Evolutionary conservation across 208 protist species (phyloP).

Genomic region (Leptomonas pyrrhocoris): DNA sequence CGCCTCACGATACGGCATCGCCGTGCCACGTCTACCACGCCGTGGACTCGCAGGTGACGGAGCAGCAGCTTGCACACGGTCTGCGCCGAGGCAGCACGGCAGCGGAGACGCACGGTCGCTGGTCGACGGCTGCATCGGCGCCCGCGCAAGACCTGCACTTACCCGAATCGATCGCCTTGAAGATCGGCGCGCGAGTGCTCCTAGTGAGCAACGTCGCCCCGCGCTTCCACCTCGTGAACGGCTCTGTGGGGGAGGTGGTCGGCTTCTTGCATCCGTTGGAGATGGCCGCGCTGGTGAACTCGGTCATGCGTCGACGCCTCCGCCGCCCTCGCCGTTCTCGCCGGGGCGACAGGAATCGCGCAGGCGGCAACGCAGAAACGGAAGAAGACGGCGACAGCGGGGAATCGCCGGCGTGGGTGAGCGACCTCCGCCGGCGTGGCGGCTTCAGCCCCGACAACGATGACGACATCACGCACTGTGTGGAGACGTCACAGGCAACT

Average conservation of each 20-base stretch:
- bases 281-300: slow-evolving; percentile 53
- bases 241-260: slow-evolving; percentile 62
- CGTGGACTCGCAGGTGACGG: slow-evolving; percentile 19
- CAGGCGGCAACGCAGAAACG: background rate
- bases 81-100: too few species aligned
- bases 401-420: slow-evolving; percentile 28
- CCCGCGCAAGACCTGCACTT: slow-evolving; percentile 57
- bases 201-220: slow-evolving; percentile 71
- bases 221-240: slow-evolving; percentile 71
- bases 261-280: slow-evolving; percentile 85
- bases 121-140: background rate
- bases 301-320: slow-evolving; percentile 15
- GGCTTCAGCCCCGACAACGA: slow-evolving; percentile 51
- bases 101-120: too few species aligned
- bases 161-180: slow-evolving; percentile 45
- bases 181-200: slow-evolving; percentile 77
- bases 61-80: background rate
- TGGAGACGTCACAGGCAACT: slow-evolving; percentile 42
- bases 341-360: background rate
- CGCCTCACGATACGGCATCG: too few species aligned
- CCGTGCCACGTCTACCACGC: slow-evolving; percentile 31
- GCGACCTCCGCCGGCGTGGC: slow-evolving; percentile 39
- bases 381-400: background rate
- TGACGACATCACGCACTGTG: slow-evolving; percentile 35
- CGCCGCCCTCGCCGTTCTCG: slow-evolving; percentile 11